Conservation (phyloP, 768 basidiomycete genomes). For the Rhodocollybia butyracea region DNA sequence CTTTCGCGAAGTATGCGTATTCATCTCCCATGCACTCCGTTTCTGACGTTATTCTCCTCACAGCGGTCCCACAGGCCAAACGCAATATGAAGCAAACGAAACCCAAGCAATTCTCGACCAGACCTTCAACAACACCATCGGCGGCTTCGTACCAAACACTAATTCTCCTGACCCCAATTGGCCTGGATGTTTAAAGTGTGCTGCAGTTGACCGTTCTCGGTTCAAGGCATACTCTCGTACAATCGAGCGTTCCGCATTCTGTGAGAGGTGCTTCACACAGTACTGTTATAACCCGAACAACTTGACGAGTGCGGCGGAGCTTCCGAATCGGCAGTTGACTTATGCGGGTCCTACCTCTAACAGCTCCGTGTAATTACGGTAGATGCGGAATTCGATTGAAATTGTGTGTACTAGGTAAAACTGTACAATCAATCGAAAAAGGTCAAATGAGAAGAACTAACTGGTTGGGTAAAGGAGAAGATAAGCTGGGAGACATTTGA, state of each 20-base stretch:
- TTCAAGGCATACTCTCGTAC: constrained; percentile 28
- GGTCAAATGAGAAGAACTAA: no score
- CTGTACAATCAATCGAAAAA: no score
- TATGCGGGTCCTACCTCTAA: neutral
- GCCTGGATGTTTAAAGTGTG: constrained; percentile 67
- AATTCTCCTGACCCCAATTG: constrained; percentile 60
- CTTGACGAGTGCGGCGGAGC: constrained; percentile 39
- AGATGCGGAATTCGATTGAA: no score
- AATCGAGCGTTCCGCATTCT: constrained; percentile 35
- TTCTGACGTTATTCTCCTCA: constrained; percentile 24
- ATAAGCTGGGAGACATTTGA: no score
- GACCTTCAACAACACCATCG: constrained; percentile 48
- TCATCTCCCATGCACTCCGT: neutral
- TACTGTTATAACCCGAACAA: constrained; percentile 52
- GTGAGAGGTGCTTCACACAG: constrained; percentile 45
- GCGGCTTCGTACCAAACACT: constrained; percentile 58
- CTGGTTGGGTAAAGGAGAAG: no score
- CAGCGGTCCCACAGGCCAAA: constrained; percentile 46
- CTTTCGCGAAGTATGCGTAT: constrained; percentile 69
- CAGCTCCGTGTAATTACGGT: no score
- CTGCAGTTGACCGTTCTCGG: constrained; percentile 52
- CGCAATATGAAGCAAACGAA: constrained; percentile 58
- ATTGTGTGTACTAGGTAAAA: no score
- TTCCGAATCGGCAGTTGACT: constrained; percentile 25
- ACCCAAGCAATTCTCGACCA: constrained; percentile 59